A percentile compares a stretch with the other conserved stretches of the same genome.
These are phyloP conservation scores for Phoma sp. DNA, from an alignment of 2,329 filamentous ascomycete genomes.

Conservation along the genomic window DNA sequence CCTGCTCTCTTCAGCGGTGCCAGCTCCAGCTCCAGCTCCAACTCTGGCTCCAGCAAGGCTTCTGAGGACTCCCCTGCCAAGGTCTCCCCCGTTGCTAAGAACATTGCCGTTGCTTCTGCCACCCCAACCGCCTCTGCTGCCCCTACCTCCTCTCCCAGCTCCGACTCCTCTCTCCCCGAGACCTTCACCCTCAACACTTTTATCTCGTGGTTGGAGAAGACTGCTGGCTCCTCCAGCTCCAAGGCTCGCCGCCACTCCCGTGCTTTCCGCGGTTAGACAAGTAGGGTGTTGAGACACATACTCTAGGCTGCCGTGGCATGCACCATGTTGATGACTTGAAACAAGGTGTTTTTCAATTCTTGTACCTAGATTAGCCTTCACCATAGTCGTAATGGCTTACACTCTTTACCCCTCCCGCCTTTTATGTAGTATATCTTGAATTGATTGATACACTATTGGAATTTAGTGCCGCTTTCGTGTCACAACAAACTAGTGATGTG, in stretches of 20 bases:
- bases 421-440: neutral
- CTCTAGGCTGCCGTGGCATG: neutral
- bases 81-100: constrained; percentile 9
- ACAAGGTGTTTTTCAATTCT: constrained; percentile 23
- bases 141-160: constrained; percentile 14
- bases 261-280: constrained; percentile 24
- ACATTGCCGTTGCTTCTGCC: constrained; percentile 15
- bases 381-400: constrained; percentile 14
- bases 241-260: constrained; percentile 31
- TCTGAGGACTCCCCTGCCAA: constrained; percentile 9
- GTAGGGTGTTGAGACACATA: neutral
- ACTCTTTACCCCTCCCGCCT: neutral
- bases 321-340: constrained; percentile 7
- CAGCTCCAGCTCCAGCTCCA: constrained; percentile 18
- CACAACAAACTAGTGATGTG: too few relatives aligned
- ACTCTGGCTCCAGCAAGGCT: constrained; percentile 17
- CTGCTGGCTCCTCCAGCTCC: constrained; percentile 26
- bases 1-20: constrained; percentile 50
- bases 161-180: constrained; percentile 17
- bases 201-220: constrained; percentile 33
- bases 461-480: too few relatives aligned
- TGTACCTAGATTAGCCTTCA: constrained; percentile 22
- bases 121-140: constrained; percentile 18
- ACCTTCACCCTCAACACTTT: constrained; percentile 33
- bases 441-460: neutral